A percentile compares a stretch with the other conserved stretches of the same genome.
Evolutionary conservation across 2,329 filamentous ascomycete genomes (phyloP).

Genomic region (Phaeosphaeriaceae sp.): DNA sequence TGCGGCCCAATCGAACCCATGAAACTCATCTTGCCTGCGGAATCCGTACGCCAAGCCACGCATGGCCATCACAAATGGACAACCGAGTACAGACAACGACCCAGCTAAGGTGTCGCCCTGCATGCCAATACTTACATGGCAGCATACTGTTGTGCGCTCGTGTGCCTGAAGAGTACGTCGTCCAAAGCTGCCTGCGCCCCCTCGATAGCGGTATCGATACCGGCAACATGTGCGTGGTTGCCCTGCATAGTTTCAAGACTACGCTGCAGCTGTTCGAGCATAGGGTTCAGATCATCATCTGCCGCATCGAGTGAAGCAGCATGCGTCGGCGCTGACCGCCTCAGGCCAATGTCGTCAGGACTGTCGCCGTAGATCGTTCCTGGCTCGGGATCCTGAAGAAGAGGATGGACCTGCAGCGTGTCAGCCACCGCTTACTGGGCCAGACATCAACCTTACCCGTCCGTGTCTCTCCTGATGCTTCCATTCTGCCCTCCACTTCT

Average conservation of each 20-base stretch:
- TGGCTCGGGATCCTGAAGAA: constrained; percentile 31
- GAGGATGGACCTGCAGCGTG: constrained; percentile 41
- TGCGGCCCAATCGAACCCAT: constrained; percentile 24
- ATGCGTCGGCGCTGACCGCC: constrained; percentile 21
- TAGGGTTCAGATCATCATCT: constrained; percentile 40
- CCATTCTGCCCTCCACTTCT: constrained; percentile 39
- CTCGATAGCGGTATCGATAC: constrained; percentile 39
- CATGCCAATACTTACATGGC: constrained; percentile 38
- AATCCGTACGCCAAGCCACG: constrained; percentile 26
- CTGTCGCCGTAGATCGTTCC: constrained; percentile 26
- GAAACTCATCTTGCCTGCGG: constrained; percentile 13
- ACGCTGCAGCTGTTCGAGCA: constrained; percentile 47
- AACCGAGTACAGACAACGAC: constrained; percentile 22
- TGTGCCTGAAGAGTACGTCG: constrained; percentile 43
- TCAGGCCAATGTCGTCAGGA: constrained; percentile 42
- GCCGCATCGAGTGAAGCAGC: constrained; percentile 33
- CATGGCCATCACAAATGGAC: constrained; percentile 22
- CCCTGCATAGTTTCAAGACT: constrained; percentile 49
- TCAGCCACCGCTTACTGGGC: constrained; percentile 22
- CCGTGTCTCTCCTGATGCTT: constrained; percentile 40
- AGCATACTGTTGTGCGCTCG: constrained; percentile 40
- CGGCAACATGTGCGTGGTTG: constrained; percentile 47
- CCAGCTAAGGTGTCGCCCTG: constrained; percentile 16
- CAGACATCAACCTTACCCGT: constrained; percentile 25
- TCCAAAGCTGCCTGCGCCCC: constrained; percentile 43